These are phyloP conservation scores for Cryphonectria carpinicola DNA, from an alignment of 2,329 filamentous ascomycete species.

Conservation along the genomic window DNA sequence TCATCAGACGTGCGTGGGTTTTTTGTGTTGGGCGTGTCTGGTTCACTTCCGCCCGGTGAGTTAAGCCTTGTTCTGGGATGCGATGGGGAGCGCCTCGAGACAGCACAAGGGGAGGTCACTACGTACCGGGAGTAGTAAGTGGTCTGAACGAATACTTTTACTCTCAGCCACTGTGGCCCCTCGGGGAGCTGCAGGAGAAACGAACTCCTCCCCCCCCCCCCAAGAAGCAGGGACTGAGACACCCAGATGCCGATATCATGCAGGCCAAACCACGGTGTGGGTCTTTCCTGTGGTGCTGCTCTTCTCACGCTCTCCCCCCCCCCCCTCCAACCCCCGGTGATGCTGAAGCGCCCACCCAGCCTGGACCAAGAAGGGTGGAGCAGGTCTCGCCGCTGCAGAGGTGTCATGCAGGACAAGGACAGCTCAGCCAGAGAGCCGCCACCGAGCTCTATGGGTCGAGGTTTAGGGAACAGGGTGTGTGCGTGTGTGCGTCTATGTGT, in stretches of 20 bases:
- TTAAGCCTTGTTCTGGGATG: not conserved
- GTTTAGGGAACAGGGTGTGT: not conserved
- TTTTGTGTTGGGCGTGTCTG: not conserved
- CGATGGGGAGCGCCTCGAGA: not conserved
- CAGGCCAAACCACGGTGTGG: slow-evolving; percentile 20
- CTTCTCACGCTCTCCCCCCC: not conserved
- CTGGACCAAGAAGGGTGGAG: not conserved
- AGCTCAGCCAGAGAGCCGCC: slow-evolving; percentile 2
- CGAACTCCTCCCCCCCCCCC: slow-evolving; percentile 8
- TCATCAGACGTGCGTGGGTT: not conserved
- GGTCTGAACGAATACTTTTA: not conserved
- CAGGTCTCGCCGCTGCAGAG: not conserved
- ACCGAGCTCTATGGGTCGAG: not conserved
- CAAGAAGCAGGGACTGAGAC: slow-evolving; percentile 23
- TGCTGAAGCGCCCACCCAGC: not conserved
- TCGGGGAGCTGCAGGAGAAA: slow-evolving; percentile 13
- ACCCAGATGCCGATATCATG: slow-evolving; percentile 22
- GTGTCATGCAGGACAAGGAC: slow-evolving; percentile 1
- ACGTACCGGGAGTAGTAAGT: not conserved
- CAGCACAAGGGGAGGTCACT: not conserved
- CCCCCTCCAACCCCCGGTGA: not conserved
- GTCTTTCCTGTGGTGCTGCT: not conserved
- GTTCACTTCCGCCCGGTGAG: not conserved
- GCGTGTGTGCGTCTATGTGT: not conserved
- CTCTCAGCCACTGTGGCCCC: not conserved